Base-by-base conservation (phyloP, 1,139 yeast species). In the Arxiozyma slooffiae region DNA sequence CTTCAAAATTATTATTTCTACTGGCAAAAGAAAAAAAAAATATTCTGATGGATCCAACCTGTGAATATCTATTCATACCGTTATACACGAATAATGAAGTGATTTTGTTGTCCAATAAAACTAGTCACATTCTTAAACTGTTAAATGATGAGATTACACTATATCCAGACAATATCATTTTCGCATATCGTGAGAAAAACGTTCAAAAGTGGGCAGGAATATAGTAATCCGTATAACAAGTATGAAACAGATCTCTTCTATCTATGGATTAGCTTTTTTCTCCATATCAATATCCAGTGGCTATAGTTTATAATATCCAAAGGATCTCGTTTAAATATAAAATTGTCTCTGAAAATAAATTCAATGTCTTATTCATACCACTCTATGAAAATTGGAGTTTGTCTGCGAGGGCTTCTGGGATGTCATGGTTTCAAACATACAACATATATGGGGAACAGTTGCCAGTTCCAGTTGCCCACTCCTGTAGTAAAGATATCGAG, bases 361-460 rank as follows among this genome's bases (percentile, higher is more conserved):
- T 59, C 48, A 59, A 61, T 38, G 52, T 70, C 2, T 57, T 61
- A 7, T 64, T 70, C 44, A 49, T 70, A 0, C 67, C 71, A 1
- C 45, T 68, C 30, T 51, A 54, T 42, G 57, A 58, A 7, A 48
- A 54, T 22, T 67, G 70, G 66, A 38, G 48, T 9, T 48, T 57
- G 7, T 50, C 60, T 2, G 56, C 57, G 7, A 52, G 60, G 2
- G 62, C 71, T 1, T 46, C 59, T 26, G 69, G 68, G 2, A 51
- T 70, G 37, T 69, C 72, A 2, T 60, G 67, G 57, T 70, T 64
- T 48, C 74, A 70, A 52, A 66, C 66, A 26, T 69, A 60, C 47
- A 62, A 62, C 23, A 57, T 70, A 1, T 63, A 68, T 21, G 60
- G 62, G 4, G 48, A 56, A 34, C 41, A 43, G 16, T 48, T 59